A percentile compares a stretch with the other conserved stretches of the same genome.
Evolutionary conservation across 2,329 filamentous ascomycete species (phyloP).

Genomic region (Penicillium vulpinum): DNA sequence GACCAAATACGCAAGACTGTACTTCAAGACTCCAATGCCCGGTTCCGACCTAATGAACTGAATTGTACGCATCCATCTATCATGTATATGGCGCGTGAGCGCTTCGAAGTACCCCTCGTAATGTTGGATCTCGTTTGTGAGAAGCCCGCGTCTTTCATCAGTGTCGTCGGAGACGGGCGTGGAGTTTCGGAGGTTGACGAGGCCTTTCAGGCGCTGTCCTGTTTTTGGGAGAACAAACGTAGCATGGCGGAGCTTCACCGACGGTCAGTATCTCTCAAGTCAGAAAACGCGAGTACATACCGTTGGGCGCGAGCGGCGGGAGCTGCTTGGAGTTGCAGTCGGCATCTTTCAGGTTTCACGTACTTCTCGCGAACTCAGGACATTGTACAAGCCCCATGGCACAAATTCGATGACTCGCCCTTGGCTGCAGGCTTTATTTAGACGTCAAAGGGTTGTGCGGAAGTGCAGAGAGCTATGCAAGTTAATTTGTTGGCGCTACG

Average conservation of each 20-base stretch:
- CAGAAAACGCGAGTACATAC: constrained; percentile 22
- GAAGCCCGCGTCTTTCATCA: constrained; percentile 39
- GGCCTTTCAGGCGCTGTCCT: constrained; percentile 77
- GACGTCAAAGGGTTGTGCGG: constrained; percentile 5
- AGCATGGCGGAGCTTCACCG: constrained; percentile 68
- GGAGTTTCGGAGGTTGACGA: constrained; percentile 70
- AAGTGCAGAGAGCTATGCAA: constrained; percentile 9
- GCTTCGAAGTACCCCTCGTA: constrained; percentile 17
- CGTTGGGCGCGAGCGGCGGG: constrained; percentile 37
- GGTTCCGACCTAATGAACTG: constrained; percentile 68
- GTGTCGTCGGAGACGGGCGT: constrained; percentile 16
- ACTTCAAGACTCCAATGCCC: constrained; percentile 82
- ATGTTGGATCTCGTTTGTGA: constrained; percentile 27
- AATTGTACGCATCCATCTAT: constrained; percentile 48
- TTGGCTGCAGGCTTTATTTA: constrained; percentile 1
- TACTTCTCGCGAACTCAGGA: constrained; percentile 9
- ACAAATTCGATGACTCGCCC: not conserved
- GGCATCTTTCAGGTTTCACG: constrained; percentile 28
- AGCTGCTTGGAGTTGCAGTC: constrained; percentile 33
- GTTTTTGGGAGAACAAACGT: constrained; percentile 85
- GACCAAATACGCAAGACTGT: constrained; percentile 82
- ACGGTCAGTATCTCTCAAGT: constrained; percentile 4
- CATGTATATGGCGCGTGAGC: constrained; percentile 32
- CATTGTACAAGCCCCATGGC: constrained; percentile 7
- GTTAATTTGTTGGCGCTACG: constrained; percentile 5